Base-by-base conservation (phyloP, 306 rosid species). In the Rubus idaeus region DNA sequence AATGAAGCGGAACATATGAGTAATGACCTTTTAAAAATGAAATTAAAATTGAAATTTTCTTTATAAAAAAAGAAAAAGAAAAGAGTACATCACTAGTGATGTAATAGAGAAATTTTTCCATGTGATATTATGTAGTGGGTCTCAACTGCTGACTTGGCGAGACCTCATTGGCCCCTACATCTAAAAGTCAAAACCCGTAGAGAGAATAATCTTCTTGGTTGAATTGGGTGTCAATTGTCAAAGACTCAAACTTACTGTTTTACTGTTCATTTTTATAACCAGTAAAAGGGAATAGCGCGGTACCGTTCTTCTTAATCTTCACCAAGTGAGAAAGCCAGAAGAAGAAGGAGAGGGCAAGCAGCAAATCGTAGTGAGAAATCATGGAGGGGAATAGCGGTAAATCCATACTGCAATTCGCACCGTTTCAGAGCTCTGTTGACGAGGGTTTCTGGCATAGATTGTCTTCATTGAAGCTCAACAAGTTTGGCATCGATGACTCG, bases 361-460 rank as follows among this genome's bases (percentile, higher is more conserved):
- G 66, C 13, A 16, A 30, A 45, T 23, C 23, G 68, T 10, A 90
- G n/a, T n/a, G n/a, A n/a, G n/a, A n/a, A 72, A 71, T 73, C 55
- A 74, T 91, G 96, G 91, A 78, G 63, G 80, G 17, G 6, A 66
- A 62, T 65, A 18, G 74, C 9, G 70, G 60, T 55, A 85, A 87
- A 82, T 53, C 96, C 55, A 12, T 90, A 51, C 86, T 95, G 26
- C 90, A 90, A 82, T 95, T 92, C 85, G 90, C 96, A 5, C 93
- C 91, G 77, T 86, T 95, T 79, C 90, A 95, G 85, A 95, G 98
- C 85, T 81, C 87, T 0, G 93, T 90, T 10, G 98, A 95, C 75
- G 98, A 95, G 85, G 96, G 98, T 30, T 95, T 95, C 88, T 95
- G 97, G 97, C 98, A 95, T 83, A 79, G 87, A 72, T 81, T 95